Evolutionary conservation across 169 alveolate genomes (phyloP), one percentile per base, ranked within the genome.

Genomic region (Plasmodium coatneyi): DNA sequence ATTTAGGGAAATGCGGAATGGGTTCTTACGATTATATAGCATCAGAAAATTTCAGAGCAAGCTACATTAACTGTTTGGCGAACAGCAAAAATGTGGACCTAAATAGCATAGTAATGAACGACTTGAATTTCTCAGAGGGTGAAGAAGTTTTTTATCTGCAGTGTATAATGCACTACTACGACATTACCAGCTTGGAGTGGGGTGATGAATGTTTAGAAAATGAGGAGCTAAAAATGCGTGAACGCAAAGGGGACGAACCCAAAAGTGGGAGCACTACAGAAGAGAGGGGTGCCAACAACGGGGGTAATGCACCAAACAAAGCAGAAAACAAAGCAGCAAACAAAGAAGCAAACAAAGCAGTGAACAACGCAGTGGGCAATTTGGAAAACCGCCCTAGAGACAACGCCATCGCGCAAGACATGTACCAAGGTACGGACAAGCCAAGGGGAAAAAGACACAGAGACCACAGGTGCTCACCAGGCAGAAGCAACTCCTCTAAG

Each of bases 1-100:
- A 87, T 79, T 80, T 87, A n/a, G 93, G 79, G 49, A 87, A 87
- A 80, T 87, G 93, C 52, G 93, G 93, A 22, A 70, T 76, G 9
- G 54, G 74, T 9, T 66, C 93, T n/a, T 87, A 87, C 49, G 89
- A 87, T 41, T 39, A 79, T 60, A 79, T 79, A 71, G 16, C 71
- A 54, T 79, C 82, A 60, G 90, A 87, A 28, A 87, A 87, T 30
- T 19, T 22, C 36, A 66, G 25, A 34, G 80, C 49, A 72, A 46
- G 39, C 2, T 28, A 12, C 81, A 72, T 36, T 43, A 72, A 84
- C 66, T 46, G 12, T 84, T 5, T 87, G 34, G 25, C 49, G 12
- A 79, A 87, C 19, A 80, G n/a, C 19, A 25, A 79, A n/a, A 5
- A 9, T 60, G 25, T 54, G 36, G 72, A 60, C 81, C 19, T 87